phyloP scores from a whole-genome alignment of 1,139 yeast genomes.

The Kazachstania sp. region DNA sequence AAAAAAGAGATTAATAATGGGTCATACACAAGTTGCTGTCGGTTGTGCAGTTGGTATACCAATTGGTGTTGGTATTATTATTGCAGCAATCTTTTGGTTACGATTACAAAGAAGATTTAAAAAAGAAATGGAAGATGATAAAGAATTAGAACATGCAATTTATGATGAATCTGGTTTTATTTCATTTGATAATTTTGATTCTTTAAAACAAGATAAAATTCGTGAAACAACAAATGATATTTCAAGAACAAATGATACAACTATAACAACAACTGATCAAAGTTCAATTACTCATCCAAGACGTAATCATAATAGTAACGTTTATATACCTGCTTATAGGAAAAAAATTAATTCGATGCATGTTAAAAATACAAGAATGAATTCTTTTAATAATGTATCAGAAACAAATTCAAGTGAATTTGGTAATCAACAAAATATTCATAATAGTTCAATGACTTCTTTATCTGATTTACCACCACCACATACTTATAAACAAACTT shows the following conservation, averaged over 20 bases:
- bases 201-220: conserved; percentile 4
- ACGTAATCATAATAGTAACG: conserved; percentile 4
- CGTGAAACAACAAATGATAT: neutral
- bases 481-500: neutral
- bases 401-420: conserved; percentile 5
- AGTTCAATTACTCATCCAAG: neutral
- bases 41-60: conserved; percentile 47
- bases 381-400: conserved; percentile 9
- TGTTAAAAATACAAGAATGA: conserved; percentile 5
- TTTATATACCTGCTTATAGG: conserved; percentile 35
- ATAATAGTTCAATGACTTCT: conserved; percentile 4
- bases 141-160: conserved; percentile 27
- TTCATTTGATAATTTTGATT: conserved; percentile 28
- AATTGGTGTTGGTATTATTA: conserved; percentile 31
- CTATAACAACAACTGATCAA: neutral
- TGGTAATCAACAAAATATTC: neutral
- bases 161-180: conserved; percentile 30
- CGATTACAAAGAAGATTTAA: conserved; percentile 33
- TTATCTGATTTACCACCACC: conserved; percentile 3
- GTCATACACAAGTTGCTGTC: conserved; percentile 34
- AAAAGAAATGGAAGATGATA: conserved; percentile 33
- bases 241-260: neutral
- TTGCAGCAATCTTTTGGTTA: conserved; percentile 32
- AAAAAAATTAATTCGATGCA: conserved; percentile 28
- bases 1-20: conserved; percentile 7